Conservation (phyloP, 495 filamentous ascomycete genomes). For the Aspergillus nanangensis region DNA sequence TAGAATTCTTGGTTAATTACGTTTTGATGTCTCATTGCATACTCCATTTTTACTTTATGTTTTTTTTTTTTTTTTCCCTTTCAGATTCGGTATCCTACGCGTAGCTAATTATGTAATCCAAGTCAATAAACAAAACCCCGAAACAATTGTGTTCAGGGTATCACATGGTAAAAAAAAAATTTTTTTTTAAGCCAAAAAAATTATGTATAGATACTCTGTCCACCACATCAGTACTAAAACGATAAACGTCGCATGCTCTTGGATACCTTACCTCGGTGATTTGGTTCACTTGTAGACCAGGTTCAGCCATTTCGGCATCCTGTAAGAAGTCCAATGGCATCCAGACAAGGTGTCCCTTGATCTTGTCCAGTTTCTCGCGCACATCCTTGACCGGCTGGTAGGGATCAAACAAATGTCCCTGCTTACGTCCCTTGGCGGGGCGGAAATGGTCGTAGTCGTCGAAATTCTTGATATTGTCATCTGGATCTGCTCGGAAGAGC, state of each 20-base stretch:
- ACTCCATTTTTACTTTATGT: no score
- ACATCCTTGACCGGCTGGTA: slow-evolving; percentile 67
- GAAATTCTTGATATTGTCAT: slow-evolving; percentile 83
- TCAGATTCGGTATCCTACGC: no score
- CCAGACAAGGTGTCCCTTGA: slow-evolving; percentile 93
- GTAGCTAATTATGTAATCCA: no score
- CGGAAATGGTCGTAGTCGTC: slow-evolving; percentile 81
- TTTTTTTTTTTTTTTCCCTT: no score
- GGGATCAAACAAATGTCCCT: slow-evolving; percentile 80
- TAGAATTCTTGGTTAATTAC: no score
- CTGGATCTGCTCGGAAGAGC: slow-evolving; percentile 90
- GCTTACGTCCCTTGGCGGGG: slow-evolving; percentile 60
- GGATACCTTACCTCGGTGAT: slow-evolving; percentile 55
- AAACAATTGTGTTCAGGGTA: not conserved
- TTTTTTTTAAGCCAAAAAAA: not conserved
- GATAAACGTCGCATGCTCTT: not conserved
- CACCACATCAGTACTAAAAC: slow-evolving; percentile 1
- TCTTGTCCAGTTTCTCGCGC: slow-evolving; percentile 65
- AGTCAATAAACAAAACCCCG: not conserved
- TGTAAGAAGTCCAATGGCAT: slow-evolving; percentile 84
- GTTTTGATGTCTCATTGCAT: no score
- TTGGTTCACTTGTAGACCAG: slow-evolving; percentile 68
- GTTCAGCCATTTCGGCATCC: slow-evolving; percentile 88
- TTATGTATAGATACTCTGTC: slow-evolving; percentile 42
- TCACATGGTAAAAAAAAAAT: no score